These are phyloP conservation scores for Pyrenophora tritici-repentis DNA, from an alignment of 2,329 filamentous ascomycete species.

Conservation along the genomic window DNA sequence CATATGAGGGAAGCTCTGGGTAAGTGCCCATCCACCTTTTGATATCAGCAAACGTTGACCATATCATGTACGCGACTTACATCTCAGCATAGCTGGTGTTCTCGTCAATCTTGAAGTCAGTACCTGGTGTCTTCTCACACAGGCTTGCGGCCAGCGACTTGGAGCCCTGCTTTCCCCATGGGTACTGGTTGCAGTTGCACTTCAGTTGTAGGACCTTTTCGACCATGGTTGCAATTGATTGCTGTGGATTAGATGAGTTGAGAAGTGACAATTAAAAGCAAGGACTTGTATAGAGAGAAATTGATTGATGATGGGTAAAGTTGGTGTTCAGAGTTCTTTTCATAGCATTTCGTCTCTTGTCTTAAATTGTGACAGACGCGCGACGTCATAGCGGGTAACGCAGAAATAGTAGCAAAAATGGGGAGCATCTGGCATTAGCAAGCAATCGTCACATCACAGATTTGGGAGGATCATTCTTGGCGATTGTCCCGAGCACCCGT, in stretches of 20 bases:
- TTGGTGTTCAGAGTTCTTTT: conserved; percentile 7
- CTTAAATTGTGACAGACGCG: conserved; percentile 28
- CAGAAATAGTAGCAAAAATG: conserved; percentile 8
- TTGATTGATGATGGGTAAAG: background rate
- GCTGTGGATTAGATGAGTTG: background rate
- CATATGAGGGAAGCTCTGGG: conserved; percentile 68
- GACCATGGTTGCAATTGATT: conserved; percentile 47
- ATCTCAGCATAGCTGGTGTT: conserved; percentile 67
- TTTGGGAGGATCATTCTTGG: conserved; percentile 4
- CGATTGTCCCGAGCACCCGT: conserved; percentile 3
- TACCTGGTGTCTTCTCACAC: conserved; percentile 67
- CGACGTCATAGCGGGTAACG: conserved; percentile 41
- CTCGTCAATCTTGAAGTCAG: conserved; percentile 67
- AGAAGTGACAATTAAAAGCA: background rate
- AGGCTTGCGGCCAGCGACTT: conserved; percentile 69
- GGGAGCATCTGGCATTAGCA: conserved; percentile 15
- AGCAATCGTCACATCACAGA: conserved; percentile 10
- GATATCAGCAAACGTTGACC: conserved; percentile 8
- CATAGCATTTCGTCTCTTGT: conserved; percentile 1
- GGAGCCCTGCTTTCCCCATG: conserved; percentile 72
- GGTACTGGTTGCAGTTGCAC: conserved; percentile 65
- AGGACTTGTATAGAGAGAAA: too few relatives aligned
- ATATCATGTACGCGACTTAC: conserved; percentile 24
- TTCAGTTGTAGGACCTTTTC: conserved; percentile 59
- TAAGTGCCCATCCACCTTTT: conserved; percentile 74